Base-by-base conservation (phyloP, 208 protist species). In the Ichthyophonus hoferi region DNA sequence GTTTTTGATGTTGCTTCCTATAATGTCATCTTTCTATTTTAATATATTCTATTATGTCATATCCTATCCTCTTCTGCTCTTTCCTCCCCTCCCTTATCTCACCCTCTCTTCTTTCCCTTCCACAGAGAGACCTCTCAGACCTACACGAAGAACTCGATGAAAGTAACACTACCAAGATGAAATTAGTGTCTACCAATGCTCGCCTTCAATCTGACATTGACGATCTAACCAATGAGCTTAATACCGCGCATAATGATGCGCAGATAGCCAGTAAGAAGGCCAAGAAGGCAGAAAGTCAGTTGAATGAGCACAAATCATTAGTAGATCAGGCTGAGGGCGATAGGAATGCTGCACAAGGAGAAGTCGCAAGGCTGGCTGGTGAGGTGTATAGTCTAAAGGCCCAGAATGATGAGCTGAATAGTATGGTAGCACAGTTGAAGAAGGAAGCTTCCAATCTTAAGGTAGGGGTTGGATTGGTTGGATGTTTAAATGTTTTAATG, bases 321-420 rank as follows among this genome's bases (percentile, higher is more conserved):
- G 67, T 35, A 0, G 40, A 40, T 12, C 40, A 86, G 77, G 67
- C 83, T 42, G 40, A 77, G 7, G 41, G 24, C 40, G 79, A 87
- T 17, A 58, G 37, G 24, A 2, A 33, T 34, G 35, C 0, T 37
- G 39, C 40, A 24, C 78, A 92, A 41, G 83, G 83, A 7, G 86
- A 92, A 38, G 43, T 12, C 31, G 39, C 39, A n/a, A 78, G 58
- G 58, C 40, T 85, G 24, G 81, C 24, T n/a, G 81, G 76, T 42
- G 87, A 91, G 79, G 84, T 86, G 24, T 58, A 87, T 50, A 76
- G 33, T 1, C 84, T 88, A n/a, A 85, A 91, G 86, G 40, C 78
- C 38, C 34, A 89, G 85, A 37, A 86, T 34, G 78, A 86, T 1
- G 41, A 85, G 33, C 34, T 76, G 2, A 79, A 58, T 3, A 76